Percentiles rank a stretch among this genome's conserved stretches.
Evolutionary conservation across 129 eudicot species (phyloP).

Genomic region (Arctium lappa): DNA sequence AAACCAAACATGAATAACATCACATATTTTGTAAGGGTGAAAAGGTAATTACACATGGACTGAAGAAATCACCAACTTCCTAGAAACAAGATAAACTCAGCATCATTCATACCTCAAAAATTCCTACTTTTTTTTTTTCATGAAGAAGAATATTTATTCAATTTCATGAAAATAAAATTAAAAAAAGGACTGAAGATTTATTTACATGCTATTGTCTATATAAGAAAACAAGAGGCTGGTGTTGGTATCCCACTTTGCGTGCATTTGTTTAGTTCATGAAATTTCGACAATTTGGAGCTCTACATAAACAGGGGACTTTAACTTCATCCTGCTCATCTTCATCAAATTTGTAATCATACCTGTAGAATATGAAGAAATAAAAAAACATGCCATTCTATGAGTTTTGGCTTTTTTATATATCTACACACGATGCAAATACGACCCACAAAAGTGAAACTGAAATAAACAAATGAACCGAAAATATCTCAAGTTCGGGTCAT

Average conservation of each 20-base stretch:
- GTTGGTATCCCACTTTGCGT: neutral
- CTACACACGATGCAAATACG: neutral
- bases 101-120: neutral
- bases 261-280: constrained; percentile 50
- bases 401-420: neutral
- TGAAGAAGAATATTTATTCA: constrained; percentile 2
- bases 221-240: neutral
- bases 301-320: constrained; percentile 79
- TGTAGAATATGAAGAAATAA: constrained; percentile 11
- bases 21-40: neutral
- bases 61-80: neutral
- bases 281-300: constrained; percentile 73
- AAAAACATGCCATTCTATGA: neutral
- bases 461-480: neutral
- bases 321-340: constrained; percentile 75
- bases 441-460: neutral
- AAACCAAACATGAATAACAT: too few relatives aligned
- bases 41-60: neutral
- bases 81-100: neutral
- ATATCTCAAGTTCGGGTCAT: constrained; percentile 14
- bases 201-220: constrained; percentile 9
- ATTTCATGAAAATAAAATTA: neutral
- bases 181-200: neutral
- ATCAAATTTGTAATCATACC: constrained; percentile 88
- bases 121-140: neutral